phyloP scores from a whole-genome alignment of 108 stramenopile genomes.

The Cyclostephanos tholiformis region DNA sequence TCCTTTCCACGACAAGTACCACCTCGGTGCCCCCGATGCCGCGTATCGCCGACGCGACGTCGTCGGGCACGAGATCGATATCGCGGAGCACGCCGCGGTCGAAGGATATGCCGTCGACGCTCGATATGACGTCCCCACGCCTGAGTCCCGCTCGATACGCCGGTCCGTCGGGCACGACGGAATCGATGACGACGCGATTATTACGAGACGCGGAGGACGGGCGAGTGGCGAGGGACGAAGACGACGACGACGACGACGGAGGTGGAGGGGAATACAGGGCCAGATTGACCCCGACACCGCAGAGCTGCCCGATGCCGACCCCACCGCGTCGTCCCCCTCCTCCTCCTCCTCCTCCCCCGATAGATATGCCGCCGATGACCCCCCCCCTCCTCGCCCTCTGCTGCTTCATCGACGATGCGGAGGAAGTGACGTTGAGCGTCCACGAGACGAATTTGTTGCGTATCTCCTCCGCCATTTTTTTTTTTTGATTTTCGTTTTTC shows the following conservation, averaged over 20 bases:
- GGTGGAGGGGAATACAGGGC: not conserved
- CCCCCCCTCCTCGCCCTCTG: not conserved
- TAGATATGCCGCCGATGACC: no score
- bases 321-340: not conserved
- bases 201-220: not conserved
- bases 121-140: constrained; percentile 62
- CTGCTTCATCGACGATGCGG: not conserved
- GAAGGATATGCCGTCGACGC: constrained; percentile 65
- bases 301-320: not conserved
- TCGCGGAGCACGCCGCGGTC: constrained; percentile 27
- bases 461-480: constrained; percentile 23
- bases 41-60: no score
- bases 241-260: not conserved
- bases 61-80: no score
- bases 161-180: constrained; percentile 69
- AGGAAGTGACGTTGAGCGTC: constrained; percentile 32
- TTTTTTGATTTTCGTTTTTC: no score
- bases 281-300: constrained; percentile 18
- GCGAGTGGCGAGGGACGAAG: not conserved
- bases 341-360: not conserved
- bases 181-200: constrained; percentile 14
- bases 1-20: not conserved
- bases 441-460: constrained; percentile 45
- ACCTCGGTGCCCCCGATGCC: no score
- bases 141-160: constrained; percentile 64